phyloP scores from a whole-genome alignment of 352 stramenopile species.

The Pythium periplocum region DNA sequence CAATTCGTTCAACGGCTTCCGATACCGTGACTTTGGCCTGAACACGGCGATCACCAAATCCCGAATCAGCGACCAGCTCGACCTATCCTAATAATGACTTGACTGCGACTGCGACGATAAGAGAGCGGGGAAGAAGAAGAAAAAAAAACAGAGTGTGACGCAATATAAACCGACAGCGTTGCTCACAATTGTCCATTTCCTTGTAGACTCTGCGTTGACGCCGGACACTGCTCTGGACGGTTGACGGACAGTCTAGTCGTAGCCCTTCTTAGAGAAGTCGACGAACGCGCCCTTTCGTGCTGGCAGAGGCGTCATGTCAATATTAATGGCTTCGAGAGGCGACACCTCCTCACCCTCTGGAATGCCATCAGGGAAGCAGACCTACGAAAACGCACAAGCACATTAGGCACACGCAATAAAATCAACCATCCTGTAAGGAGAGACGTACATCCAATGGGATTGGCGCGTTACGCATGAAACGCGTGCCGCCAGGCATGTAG shows the following conservation, averaged over 20 bases:
- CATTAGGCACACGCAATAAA: not conserved
- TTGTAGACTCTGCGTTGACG: no score
- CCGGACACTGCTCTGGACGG: no score
- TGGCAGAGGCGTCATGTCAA: slow-evolving; percentile 81
- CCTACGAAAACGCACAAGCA: slow-evolving; percentile 16
- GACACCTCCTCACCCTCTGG: slow-evolving; percentile 85
- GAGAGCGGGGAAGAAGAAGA: no score
- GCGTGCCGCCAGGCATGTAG: slow-evolving; percentile 97
- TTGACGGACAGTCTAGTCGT: slow-evolving; percentile 45
- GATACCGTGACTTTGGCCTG: slow-evolving; percentile 75
- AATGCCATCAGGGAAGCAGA: slow-evolving; percentile 87
- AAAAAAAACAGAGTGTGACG: no score
- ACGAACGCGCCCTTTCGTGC: slow-evolving; percentile 69
- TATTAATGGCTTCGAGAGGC: slow-evolving; percentile 81
- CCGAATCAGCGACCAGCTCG: slow-evolving; percentile 70
- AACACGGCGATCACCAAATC: slow-evolving; percentile 79
- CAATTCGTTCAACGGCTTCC: slow-evolving; percentile 82
- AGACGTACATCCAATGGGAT: slow-evolving; percentile 88
- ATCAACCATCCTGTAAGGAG: not conserved
- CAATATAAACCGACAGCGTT: no score
- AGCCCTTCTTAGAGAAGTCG: slow-evolving; percentile 85
- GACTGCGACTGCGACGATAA: no score
- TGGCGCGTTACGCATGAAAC: slow-evolving; percentile 99
- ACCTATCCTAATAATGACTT: slow-evolving; percentile 6
- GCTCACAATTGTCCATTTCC: no score